Evolutionary conservation across 805 yeast species (phyloP).

Genomic region (Lachancea sp.): DNA sequence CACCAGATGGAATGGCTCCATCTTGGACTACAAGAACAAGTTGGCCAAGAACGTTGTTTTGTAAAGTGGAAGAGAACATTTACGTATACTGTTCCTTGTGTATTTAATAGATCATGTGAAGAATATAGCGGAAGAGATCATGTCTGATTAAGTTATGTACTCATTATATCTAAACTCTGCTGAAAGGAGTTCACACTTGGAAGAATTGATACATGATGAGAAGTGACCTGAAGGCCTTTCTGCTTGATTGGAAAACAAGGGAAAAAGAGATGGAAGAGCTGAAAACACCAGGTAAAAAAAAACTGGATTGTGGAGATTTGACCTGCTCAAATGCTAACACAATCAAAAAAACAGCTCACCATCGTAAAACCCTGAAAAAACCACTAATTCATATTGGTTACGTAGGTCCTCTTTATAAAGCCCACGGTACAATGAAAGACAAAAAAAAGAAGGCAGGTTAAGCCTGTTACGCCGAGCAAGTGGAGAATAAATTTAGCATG

Average conservation of each 20-base stretch:
- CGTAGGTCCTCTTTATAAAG: neutral
- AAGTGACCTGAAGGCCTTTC: neutral
- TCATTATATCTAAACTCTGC: neutral
- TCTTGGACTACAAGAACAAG: conserved; percentile 87
- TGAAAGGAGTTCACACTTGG: neutral
- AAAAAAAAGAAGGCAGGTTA: neutral
- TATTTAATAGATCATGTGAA: conserved; percentile 5
- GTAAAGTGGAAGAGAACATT: conserved; percentile 26
- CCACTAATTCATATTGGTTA: neutral
- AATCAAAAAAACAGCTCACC: neutral
- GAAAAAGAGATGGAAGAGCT: neutral
- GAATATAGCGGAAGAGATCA: neutral
- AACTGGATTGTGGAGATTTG: no score
- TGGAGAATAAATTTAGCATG: neutral
- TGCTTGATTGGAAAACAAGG: neutral
- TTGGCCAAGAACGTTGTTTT: conserved; percentile 87
- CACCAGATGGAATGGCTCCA: conserved; percentile 92
- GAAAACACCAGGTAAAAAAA: conserved; percentile 4
- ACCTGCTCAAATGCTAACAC: no score
- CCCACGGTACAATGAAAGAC: neutral
- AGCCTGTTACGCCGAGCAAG: neutral
- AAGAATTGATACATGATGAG: no score
- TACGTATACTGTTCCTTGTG: conserved; percentile 2
- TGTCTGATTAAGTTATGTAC: neutral
- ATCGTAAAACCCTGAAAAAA: neutral